Conservation (phyloP, 768 basidiomycete genomes). For the Cystofilobasidium macerans region DNA sequence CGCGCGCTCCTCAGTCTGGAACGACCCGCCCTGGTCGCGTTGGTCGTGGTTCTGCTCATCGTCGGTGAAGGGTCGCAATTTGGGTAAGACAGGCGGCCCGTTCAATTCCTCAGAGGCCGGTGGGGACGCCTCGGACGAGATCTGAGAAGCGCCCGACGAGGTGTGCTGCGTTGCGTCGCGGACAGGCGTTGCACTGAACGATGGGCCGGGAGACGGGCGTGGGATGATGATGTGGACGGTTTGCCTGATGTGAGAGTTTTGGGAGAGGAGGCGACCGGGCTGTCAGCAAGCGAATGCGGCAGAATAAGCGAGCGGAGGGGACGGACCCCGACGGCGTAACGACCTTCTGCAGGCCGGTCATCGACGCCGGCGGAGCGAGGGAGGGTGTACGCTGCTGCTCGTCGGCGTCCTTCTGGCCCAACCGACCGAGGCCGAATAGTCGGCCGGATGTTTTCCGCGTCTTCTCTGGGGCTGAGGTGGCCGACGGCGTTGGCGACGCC, state of each 20-base stretch:
- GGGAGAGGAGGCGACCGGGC: no score
- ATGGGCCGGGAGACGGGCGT: not conserved
- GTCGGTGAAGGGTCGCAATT: not conserved
- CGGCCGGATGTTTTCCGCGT: not conserved
- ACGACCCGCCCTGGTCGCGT: not conserved
- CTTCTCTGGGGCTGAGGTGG: not conserved
- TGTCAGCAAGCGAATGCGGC: not conserved
- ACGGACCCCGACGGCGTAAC: not conserved
- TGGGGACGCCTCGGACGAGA: not conserved
- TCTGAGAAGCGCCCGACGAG: not conserved
- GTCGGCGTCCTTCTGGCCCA: not conserved
- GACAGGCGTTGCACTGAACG: no score
- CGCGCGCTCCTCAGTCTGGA: not conserved
- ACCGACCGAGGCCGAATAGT: not conserved
- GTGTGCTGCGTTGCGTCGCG: not conserved
- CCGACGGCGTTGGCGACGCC: not conserved
- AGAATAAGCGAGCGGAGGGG: not conserved
- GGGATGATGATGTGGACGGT: not conserved
- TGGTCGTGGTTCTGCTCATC: not conserved
- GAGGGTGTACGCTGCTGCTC: no score
- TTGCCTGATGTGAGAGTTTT: not conserved
- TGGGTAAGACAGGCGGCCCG: not conserved
- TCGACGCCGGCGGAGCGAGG: not conserved
- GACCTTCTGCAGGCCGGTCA: not conserved
- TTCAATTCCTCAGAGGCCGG: not conserved